Conservation (phyloP, 2,329 filamentous ascomycete species). For the Colletotrichum higginsianum region DNA sequence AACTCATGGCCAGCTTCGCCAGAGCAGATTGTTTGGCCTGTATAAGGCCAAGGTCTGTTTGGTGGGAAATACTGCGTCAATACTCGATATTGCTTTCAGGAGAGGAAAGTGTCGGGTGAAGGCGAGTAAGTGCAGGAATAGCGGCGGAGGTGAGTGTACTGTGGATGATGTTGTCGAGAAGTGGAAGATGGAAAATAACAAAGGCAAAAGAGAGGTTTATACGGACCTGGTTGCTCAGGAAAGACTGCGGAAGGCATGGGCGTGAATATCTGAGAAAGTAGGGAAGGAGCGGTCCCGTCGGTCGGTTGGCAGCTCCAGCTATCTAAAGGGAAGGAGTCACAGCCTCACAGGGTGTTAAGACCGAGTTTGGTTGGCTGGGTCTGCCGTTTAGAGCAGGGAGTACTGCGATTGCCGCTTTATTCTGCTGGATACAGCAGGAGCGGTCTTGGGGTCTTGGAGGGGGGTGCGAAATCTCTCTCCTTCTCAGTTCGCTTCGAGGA, state of each 20-base stretch:
- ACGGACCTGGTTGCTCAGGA: constrained; percentile 39
- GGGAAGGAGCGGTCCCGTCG: constrained; percentile 11
- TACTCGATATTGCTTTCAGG: constrained; percentile 1
- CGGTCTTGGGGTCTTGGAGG: constrained; percentile 1
- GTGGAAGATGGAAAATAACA: constrained; percentile 7
- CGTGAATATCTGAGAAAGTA: constrained; percentile 20
- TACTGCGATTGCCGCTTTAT: constrained; percentile 24
- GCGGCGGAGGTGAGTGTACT: not conserved
- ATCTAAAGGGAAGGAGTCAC: constrained; percentile 35
- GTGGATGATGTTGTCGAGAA: not conserved
- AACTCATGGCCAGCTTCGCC: constrained; percentile 62
- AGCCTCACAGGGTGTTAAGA: constrained; percentile 16
- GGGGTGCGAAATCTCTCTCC: constrained; percentile 16
- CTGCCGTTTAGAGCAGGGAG: constrained; percentile 32
- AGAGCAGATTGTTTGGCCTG: constrained; percentile 59
- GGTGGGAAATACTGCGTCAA: constrained; percentile 28
- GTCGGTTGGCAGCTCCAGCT: constrained; percentile 22
- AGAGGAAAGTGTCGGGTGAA: not conserved
- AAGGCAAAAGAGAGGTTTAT: constrained; percentile 6
- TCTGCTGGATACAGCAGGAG: constrained; percentile 9
- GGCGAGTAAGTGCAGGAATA: not conserved
- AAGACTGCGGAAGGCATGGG: constrained; percentile 42
- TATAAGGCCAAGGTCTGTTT: constrained; percentile 45
- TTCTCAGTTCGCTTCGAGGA: constrained; percentile 27
- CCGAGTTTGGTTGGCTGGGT: constrained; percentile 20